phyloP scores from a whole-genome alignment of 257 asterid species.

The Gardenia jasminoides region DNA sequence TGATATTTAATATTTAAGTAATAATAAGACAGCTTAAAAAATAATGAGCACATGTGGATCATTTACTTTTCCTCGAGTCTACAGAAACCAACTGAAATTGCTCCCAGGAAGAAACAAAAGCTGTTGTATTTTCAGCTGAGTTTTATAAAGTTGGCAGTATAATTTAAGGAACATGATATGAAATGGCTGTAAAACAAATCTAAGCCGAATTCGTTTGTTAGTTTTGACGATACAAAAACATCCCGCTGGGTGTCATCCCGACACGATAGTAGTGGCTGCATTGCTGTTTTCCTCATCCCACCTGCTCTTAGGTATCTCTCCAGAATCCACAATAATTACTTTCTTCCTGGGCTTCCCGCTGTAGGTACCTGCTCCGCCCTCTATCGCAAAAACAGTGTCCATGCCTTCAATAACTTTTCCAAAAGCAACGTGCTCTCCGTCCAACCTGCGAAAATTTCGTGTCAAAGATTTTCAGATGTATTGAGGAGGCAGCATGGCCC shows the following conservation, averaged over 20 bases:
- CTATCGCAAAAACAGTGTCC: conserved; percentile 91
- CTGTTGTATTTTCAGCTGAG: neutral
- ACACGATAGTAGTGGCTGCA: conserved; percentile 32
- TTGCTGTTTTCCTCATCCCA: conserved; percentile 66
- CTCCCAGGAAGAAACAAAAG: neutral
- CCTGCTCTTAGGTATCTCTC: conserved; percentile 86
- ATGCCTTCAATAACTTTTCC: conserved; percentile 93
- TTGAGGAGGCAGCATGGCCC: neutral
- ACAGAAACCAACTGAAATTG: neutral
- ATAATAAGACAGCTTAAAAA: neutral
- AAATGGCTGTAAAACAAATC: conserved; percentile 10
- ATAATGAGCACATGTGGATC: neutral
- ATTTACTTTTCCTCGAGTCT: neutral
- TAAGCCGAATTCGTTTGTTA: conserved; percentile 19
- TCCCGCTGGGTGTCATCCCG: conserved; percentile 14
- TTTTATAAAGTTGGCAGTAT: neutral
- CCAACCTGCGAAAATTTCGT: conserved; percentile 59
- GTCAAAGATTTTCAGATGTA: neutral
- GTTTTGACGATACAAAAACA: conserved; percentile 17
- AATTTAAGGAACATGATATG: conserved; percentile 25
- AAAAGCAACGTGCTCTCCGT: conserved; percentile 86
- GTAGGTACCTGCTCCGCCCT: conserved; percentile 96
- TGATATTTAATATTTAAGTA: neutral
- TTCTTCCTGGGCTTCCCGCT: conserved; percentile 96
- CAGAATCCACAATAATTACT: conserved; percentile 74